Percentiles rank a stretch among this genome's conserved stretches.
phyloP scores from a whole-genome alignment of 345 rosid species.

The Ceriops zippeliana region DNA sequence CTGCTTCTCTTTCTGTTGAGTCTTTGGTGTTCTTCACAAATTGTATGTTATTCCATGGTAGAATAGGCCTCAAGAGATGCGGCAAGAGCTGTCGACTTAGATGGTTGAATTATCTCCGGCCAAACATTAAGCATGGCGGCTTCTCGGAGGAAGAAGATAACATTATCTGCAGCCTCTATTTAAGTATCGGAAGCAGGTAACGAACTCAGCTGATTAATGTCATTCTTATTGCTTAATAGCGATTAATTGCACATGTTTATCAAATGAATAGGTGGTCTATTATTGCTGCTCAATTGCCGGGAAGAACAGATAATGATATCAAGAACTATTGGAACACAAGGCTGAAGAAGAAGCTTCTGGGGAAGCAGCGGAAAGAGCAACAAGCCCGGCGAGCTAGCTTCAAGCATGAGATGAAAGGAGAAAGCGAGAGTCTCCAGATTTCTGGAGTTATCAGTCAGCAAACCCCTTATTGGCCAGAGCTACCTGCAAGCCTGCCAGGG shows the following conservation, averaged over 20 bases:
- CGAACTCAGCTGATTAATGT: background rate
- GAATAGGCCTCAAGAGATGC: slow-evolving; percentile 51
- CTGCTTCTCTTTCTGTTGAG: background rate
- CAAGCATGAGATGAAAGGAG: slow-evolving; percentile 51
- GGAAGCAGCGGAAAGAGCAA: slow-evolving; percentile 57
- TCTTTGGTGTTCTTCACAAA: no score
- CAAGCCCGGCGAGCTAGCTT: slow-evolving; percentile 32
- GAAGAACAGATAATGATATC: slow-evolving; percentile 77
- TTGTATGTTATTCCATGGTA: no score
- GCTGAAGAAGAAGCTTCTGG: slow-evolving; percentile 69
- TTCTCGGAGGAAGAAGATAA: slow-evolving; percentile 58
- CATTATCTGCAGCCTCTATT: slow-evolving; percentile 50
- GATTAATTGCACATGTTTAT: background rate
- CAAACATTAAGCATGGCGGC: slow-evolving; percentile 57
- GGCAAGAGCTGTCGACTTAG: slow-evolving; percentile 57
- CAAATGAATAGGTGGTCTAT: slow-evolving; percentile 60
- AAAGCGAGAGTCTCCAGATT: slow-evolving; percentile 21
- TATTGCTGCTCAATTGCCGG: slow-evolving; percentile 77
- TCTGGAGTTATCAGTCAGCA: slow-evolving; percentile 21
- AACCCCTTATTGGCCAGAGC: slow-evolving; percentile 33
- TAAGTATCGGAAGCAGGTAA: slow-evolving; percentile 58
- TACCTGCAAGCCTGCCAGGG: slow-evolving; percentile 14
- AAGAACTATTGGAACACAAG: slow-evolving; percentile 86
- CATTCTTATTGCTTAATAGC: background rate
- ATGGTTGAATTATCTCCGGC: slow-evolving; percentile 59